Evolutionary conservation across 202 grass and related monocot species (phyloP).

Genomic region (Zizania palustris): DNA sequence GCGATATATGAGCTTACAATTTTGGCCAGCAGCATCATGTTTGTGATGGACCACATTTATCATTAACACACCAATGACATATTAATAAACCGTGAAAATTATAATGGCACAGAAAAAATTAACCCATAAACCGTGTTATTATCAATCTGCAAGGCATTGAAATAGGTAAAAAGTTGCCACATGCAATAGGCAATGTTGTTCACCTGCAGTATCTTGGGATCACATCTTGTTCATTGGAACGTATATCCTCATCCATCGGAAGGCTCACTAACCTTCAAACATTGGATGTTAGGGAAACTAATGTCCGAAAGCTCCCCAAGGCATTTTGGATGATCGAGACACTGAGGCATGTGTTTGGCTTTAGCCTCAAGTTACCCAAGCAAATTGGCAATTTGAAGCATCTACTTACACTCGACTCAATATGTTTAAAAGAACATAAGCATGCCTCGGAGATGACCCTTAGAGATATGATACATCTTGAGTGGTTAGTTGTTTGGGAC

Average conservation of each 20-base stretch:
- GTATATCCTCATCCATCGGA: conserved; percentile 33
- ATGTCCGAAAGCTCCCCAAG: conserved; percentile 15
- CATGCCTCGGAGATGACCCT: background rate
- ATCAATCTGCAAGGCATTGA: conserved; percentile 51
- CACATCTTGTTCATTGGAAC: conserved; percentile 38
- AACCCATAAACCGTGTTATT: too few relatives aligned
- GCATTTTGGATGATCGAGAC: conserved; percentile 45
- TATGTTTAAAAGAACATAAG: background rate
- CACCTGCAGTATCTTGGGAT: conserved; percentile 54
- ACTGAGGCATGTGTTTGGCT: conserved; percentile 47
- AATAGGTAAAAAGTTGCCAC: conserved; percentile 34
- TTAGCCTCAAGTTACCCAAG: conserved; percentile 26
- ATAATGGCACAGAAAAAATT: too few relatives aligned
- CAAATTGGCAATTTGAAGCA: conserved; percentile 30
- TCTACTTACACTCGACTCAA: conserved; percentile 45
- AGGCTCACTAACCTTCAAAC: conserved; percentile 48
- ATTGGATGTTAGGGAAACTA: conserved; percentile 47
- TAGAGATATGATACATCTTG: conserved; percentile 39
- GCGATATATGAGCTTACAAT: conserved; percentile 52
- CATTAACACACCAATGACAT: too few relatives aligned
- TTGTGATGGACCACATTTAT: conserved; percentile 66
- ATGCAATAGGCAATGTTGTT: conserved; percentile 42
- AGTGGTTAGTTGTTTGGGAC: conserved; percentile 28
- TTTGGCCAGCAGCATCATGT: conserved; percentile 50
- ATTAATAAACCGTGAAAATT: too few relatives aligned